These are phyloP conservation scores for Beauveria australis DNA, from an alignment of 2,329 filamentous ascomycete species.

Conservation along the genomic window DNA sequence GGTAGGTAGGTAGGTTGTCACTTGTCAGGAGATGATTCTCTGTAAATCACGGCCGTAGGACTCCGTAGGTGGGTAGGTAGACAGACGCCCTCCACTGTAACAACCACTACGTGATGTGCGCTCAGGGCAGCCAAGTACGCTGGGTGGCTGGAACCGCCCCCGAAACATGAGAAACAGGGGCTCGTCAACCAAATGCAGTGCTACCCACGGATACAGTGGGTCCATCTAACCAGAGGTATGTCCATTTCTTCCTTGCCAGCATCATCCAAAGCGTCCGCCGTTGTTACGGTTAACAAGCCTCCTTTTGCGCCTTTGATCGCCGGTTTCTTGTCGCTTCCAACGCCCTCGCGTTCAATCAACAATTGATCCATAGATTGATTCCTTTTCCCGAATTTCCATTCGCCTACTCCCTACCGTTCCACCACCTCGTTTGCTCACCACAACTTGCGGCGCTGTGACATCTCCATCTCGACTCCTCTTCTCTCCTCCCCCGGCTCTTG, in stretches of 20 bases:
- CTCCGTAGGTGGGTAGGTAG: too few species aligned
- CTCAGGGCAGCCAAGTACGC: neutral
- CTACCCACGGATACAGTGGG: too few species aligned
- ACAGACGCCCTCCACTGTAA: neutral
- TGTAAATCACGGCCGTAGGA: too few species aligned
- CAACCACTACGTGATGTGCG: neutral
- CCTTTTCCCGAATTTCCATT: too few species aligned
- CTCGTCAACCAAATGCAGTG: neutral
- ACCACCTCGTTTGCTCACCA: neutral
- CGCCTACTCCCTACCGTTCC: neutral
- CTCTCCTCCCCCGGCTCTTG: neutral
- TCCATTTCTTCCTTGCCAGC: neutral
- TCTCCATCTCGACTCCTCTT: neutral
- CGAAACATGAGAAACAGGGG: conserved; percentile 5
- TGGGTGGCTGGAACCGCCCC: neutral
- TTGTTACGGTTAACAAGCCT: neutral
- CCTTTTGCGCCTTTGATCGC: neutral
- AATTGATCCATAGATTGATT: neutral
- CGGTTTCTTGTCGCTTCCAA: neutral
- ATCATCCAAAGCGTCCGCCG: neutral
- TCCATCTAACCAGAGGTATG: too few species aligned
- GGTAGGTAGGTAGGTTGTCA: too few species aligned
- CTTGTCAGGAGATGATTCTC: too few species aligned
- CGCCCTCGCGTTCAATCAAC: neutral
- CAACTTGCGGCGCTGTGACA: neutral